phyloP scores from a whole-genome alignment of 352 stramenopile genomes.

The Achlya hypogyna region DNA sequence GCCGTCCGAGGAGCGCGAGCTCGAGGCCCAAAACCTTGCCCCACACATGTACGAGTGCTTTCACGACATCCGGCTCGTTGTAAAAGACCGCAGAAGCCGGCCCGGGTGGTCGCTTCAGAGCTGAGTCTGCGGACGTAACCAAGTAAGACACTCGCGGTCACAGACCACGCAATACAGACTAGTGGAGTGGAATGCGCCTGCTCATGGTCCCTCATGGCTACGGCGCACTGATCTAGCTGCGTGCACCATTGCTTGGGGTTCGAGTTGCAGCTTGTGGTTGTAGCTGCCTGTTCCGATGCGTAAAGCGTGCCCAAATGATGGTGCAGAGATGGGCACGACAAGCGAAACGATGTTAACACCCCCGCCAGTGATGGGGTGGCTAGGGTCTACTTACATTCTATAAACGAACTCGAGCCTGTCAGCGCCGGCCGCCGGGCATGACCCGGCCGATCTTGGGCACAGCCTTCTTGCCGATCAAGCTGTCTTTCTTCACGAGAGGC shows the following conservation, averaged over 20 bases:
- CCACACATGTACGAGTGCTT: neutral
- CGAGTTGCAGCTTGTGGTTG: no score
- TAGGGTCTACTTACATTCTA: no score
- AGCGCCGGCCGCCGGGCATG: slow-evolving; percentile 26
- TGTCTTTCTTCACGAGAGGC: neutral
- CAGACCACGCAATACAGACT: no score
- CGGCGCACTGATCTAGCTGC: no score
- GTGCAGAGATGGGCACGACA: neutral
- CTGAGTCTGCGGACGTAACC: no score
- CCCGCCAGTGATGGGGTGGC: no score
- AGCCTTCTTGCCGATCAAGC: slow-evolving; percentile 18
- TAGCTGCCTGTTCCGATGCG: no score
- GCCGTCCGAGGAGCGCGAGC: neutral
- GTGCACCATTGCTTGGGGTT: no score
- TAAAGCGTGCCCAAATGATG: neutral
- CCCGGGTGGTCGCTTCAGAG: neutral
- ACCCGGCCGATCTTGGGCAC: slow-evolving; percentile 52
- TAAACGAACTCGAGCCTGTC: no score
- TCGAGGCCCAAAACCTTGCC: neutral
- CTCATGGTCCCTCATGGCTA: no score
- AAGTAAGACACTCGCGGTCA: no score
- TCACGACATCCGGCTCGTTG: neutral
- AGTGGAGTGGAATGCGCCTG: no score
- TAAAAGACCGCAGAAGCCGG: neutral
- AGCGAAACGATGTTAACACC: neutral